Conservation (phyloP, 139 green algal genomes). For the Tetradesmus lagerheimii region DNA sequence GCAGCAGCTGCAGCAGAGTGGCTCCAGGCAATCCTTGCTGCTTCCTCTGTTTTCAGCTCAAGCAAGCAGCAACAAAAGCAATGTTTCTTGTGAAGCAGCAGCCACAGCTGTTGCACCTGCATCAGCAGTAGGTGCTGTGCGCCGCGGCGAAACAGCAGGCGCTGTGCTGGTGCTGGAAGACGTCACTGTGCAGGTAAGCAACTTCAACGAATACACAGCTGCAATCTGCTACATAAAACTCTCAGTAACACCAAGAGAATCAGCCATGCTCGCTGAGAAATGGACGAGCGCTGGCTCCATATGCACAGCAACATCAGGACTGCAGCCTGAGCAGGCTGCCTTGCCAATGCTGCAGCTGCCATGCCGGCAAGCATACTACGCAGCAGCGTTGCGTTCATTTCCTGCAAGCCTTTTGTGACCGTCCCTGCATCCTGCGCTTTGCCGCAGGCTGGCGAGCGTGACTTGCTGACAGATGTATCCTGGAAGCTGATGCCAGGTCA, state of each 20-base stretch:
- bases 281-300: neutral
- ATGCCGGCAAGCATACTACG: no score
- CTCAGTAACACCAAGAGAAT: no score
- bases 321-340: neutral
- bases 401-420: no score
- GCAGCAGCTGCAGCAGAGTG: neutral
- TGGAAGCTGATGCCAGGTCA: constrained; percentile 70
- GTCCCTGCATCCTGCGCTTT: neutral
- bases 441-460: constrained; percentile 57
- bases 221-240: neutral
- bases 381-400: no score
- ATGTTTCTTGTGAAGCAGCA: neutral
- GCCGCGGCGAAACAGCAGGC: constrained; percentile 65
- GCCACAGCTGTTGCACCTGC: neutral
- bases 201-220: neutral
- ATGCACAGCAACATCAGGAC: neutral
- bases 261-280: no score
- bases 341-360: neutral
- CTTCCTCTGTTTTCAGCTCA: neutral
- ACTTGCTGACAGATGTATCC: constrained; percentile 64
- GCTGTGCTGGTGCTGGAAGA: constrained; percentile 64
- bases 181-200: constrained; percentile 54
- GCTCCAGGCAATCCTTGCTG: neutral
- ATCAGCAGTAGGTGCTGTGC: constrained; percentile 29
- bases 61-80: neutral